Conservation (phyloP, 345 rosid species). For the Adansonia digitata region DNA sequence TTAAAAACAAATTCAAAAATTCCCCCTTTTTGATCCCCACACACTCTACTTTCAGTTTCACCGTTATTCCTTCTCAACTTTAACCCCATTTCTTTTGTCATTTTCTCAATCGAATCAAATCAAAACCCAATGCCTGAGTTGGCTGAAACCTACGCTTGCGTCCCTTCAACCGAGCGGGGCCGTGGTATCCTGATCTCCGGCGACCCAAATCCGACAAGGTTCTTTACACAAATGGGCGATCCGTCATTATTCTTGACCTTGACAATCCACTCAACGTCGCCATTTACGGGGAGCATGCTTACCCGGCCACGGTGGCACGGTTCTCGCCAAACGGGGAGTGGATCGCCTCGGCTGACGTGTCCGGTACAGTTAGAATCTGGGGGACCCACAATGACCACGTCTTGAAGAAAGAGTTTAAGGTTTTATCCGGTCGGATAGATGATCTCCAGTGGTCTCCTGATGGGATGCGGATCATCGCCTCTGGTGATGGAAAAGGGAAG, state of each 20-base stretch:
- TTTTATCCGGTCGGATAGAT: constrained; percentile 91
- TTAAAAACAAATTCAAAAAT: too few relatives aligned
- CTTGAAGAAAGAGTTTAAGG: constrained; percentile 87
- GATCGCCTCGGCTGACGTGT: constrained; percentile 92
- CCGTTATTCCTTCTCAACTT: too few relatives aligned
- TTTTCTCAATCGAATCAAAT: too few relatives aligned
- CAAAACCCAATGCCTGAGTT: constrained; percentile 38
- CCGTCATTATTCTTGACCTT: constrained; percentile 79
- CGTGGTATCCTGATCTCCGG: constrained; percentile 85
- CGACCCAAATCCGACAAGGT: constrained; percentile 55
- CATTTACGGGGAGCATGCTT: constrained; percentile 86
- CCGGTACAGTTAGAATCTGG: constrained; percentile 97
- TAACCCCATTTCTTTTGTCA: too few relatives aligned
- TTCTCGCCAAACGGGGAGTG: constrained; percentile 98
- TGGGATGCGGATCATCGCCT: constrained; percentile 83
- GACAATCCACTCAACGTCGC: constrained; percentile 71
- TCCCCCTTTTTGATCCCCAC: too few relatives aligned
- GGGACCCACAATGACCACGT: constrained; percentile 76
- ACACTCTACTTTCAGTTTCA: too few relatives aligned
- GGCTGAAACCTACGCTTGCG: constrained; percentile 74
- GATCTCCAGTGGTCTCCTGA: constrained; percentile 99
- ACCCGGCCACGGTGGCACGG: constrained; percentile 90
- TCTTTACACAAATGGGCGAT: constrained; percentile 84
- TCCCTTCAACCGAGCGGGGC: constrained; percentile 92
- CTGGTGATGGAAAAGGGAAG: constrained; percentile 93